phyloP scores from a whole-genome alignment of 2,329 filamentous ascomycete species.

The Rachicladosporium sp. region DNA sequence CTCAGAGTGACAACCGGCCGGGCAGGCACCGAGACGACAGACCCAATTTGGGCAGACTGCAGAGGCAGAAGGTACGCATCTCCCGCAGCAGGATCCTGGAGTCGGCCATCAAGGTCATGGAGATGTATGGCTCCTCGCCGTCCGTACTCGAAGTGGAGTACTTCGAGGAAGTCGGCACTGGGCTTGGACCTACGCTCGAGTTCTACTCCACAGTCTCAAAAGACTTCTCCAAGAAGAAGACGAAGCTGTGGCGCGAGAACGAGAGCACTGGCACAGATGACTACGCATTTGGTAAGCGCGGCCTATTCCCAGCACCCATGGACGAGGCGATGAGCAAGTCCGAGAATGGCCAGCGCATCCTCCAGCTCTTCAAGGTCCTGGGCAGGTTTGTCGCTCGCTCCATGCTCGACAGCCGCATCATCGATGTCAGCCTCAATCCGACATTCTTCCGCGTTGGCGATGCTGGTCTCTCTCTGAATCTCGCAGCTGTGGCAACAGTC shows the following conservation, averaged over 20 bases:
- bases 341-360: slow-evolving; percentile 73
- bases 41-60: slow-evolving; percentile 79
- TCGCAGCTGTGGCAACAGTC: slow-evolving; percentile 80
- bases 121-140: slow-evolving; percentile 90
- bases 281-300: slow-evolving; percentile 71
- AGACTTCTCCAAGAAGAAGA: slow-evolving; percentile 93
- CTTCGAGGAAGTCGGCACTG: slow-evolving; percentile 95
- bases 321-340: slow-evolving; percentile 61
- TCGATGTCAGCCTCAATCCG: slow-evolving; percentile 93
- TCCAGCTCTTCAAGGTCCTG: slow-evolving; percentile 82
- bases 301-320: slow-evolving; percentile 85
- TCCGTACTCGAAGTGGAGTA: slow-evolving; percentile 96
- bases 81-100: slow-evolving; percentile 89
- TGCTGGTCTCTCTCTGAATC: slow-evolving; percentile 50
- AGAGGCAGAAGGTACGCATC: slow-evolving; percentile 96
- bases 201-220: slow-evolving; percentile 97
- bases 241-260: slow-evolving; percentile 91
- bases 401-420: slow-evolving; percentile 96
- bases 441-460: slow-evolving; percentile 95
- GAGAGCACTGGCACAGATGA: slow-evolving; percentile 64
- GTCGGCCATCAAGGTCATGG: slow-evolving; percentile 96
- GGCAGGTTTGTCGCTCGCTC: slow-evolving; percentile 96
- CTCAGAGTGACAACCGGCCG: slow-evolving; percentile 57
- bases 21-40: slow-evolving; percentile 78
- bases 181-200: slow-evolving; percentile 85